phyloP scores from a whole-genome alignment of 2,329 filamentous ascomycete species.

The Dactylellina leptospora region DNA sequence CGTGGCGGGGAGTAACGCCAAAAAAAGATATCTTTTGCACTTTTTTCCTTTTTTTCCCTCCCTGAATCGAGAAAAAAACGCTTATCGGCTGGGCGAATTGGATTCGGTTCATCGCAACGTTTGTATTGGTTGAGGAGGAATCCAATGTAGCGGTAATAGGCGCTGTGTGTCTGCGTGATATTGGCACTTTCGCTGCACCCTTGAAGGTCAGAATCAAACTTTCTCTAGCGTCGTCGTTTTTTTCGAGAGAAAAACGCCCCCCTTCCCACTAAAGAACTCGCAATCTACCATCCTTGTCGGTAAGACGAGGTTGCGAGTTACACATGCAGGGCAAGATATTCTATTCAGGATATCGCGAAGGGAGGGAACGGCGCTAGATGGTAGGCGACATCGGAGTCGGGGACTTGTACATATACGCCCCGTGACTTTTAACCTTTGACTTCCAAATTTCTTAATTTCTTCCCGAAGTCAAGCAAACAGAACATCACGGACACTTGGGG shows the following conservation, averaged over 20 bases:
- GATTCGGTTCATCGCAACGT: no score
- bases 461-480: no score
- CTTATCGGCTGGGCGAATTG: slow-evolving; percentile 15
- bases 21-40: not conserved
- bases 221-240: no score
- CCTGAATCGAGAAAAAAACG: not conserved
- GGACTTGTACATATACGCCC: not conserved
- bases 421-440: no score
- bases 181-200: not conserved
- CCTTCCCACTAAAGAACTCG: not conserved
- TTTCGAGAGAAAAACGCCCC: not conserved
- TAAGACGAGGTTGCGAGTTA: not conserved
- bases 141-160: slow-evolving; percentile 40
- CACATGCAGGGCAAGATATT: not conserved
- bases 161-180: slow-evolving; percentile 19
- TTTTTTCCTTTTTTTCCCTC: not conserved
- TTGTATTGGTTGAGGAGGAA: not conserved
- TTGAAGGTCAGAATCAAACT: not conserved
- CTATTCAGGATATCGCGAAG: slow-evolving; percentile 7
- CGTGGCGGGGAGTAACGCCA: not conserved
- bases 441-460: no score
- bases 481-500: no score
- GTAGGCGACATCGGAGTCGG: not conserved
- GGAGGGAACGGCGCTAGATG: slow-evolving; percentile 8
- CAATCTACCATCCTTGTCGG: not conserved